Base-by-base conservation (phyloP, 2,329 filamentous ascomycete species). In the Pezicula radicicola region DNA sequence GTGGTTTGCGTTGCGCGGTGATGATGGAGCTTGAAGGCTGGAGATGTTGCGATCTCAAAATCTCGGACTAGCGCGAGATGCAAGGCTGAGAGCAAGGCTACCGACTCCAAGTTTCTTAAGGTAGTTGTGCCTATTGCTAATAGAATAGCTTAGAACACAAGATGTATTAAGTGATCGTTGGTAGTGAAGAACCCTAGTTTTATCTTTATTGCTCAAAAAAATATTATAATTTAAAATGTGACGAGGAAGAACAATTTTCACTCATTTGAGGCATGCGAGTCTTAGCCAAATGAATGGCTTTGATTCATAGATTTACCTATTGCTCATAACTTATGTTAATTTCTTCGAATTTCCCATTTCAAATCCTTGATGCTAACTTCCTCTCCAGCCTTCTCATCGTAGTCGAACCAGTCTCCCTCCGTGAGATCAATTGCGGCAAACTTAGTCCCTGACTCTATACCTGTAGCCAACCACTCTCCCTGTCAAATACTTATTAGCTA, bases 381-480 rank as follows among this genome's bases (percentile, higher is more conserved):
- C 46, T 96, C 90, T 1, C 87, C 80, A 0, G 89, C 81, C 75
- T 97, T 97, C 72, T 97, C 92, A 61, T 97, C 92, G 64, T 97
- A 99, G 63, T 97, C 93, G 70, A 88, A 99, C 94, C 94, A 99
- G 63, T 99, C 94, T 25, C 89, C 93, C 27, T 99, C 94, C 0
- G 77, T 76, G 50, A 99, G 72, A 60, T 97, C 92, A 49, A 97
- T 88, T 5, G 73, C 83, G 0, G 83, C 78, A 65, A 99, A 99
- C 63, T 90, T 89, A 39, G 89, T 94, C 9, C 78, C 79, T 0
- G 91, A 91, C 16, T 97, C 92, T 15, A 80, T 54, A 3, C 92
- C 94, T 44, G 88, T 90, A 0, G 88, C 92, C 51, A 93, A 76
- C 89, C 92, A 99, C 46, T 96, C 89, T 12, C 94, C 94, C 88